Base-by-base conservation (phyloP, 1,139 yeast genomes). In the Geotrichum citri-aurantii region DNA sequence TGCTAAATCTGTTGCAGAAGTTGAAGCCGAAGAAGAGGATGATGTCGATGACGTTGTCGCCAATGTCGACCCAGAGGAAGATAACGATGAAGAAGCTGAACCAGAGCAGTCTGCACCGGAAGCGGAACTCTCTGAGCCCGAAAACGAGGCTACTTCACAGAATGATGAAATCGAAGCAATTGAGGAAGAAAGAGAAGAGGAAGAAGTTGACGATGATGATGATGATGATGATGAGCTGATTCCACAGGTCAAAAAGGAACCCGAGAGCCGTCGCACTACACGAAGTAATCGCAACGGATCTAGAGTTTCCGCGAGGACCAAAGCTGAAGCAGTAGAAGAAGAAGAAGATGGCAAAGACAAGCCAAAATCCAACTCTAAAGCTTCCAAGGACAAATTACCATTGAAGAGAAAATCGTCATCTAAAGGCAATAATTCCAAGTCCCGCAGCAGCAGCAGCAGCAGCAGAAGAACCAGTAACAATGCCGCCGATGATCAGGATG, bases 161-260 rank as follows among this genome's bases (percentile, higher is more conserved):
- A 19, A 7, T 4, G 10, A 42, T 12, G 24, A 33, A 73, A 0
- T 65, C 64, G 52, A 67, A 62, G 19, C 64, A 62, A 10, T 62
- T 62, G 42, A 46, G 11, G 64, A 63, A 8, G 64, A 61, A 2
- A 59, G 61, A 3, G 58, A 54, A 2, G 65, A 55, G 1, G 65
- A 59, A 10, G 52, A 48, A 11, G 40, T 24, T 40, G 52, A 58
- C 12, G 49, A 48, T n/a, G 49, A 23, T 14, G 61, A 53, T 8
- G 61, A 59, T 11, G 53, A 44, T 7, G 56, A 50, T 23, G 65
- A 64, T 48, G 44, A 37, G 10, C 17, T 37, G 44, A 37, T 37
- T n/a, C 44, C 44, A 17, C 21, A 37, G 17, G n/a, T n/a, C 14
- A 37, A n/a, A 1, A 37, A 37, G 8, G 19, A 14, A n/a, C 14